Percentiles rank a stretch among this genome's conserved stretches.
Evolutionary conservation across 345 rosid genomes (phyloP).

Genomic region (Citrus hindsii): DNA sequence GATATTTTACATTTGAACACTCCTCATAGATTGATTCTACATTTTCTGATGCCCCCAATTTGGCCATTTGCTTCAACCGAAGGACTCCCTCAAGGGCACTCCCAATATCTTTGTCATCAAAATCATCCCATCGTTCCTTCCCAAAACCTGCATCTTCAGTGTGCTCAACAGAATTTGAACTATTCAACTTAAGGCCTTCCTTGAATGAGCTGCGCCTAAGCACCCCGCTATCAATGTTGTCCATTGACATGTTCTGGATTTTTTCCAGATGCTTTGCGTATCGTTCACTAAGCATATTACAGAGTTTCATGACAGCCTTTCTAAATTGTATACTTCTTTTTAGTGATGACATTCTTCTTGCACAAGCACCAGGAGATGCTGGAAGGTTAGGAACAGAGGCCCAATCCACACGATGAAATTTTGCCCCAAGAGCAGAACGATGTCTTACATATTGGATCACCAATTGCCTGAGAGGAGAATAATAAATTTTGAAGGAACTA

Average conservation of each 20-base stretch:
- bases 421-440: conserved; percentile 77
- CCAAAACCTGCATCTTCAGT: conserved; percentile 32
- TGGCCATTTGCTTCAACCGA: conserved; percentile 64
- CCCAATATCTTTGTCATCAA: conserved; percentile 48
- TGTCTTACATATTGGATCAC: conserved; percentile 66
- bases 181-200: conserved; percentile 16
- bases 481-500: conserved; percentile 12
- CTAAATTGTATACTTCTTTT: conserved; percentile 55
- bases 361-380: conserved; percentile 57
- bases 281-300: conserved; percentile 71
- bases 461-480: conserved; percentile 61
- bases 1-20: conserved; percentile 41
- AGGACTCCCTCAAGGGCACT: conserved; percentile 64
- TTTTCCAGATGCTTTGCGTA: conserved; percentile 61
- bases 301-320: conserved; percentile 69
- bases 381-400: conserved; percentile 63
- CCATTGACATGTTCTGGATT: conserved; percentile 32
- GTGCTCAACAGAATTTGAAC: conserved; percentile 24
- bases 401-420: conserved; percentile 79
- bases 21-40: conserved; percentile 43
- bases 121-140: conserved; percentile 84
- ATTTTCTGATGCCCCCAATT: conserved; percentile 47
- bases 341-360: conserved; percentile 59
- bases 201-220: conserved; percentile 31
- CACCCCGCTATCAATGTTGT: conserved; percentile 27